These are phyloP conservation scores for Paramecium biaurelia DNA, from an alignment of 73 alveolate species.

Conservation along the genomic window DNA sequence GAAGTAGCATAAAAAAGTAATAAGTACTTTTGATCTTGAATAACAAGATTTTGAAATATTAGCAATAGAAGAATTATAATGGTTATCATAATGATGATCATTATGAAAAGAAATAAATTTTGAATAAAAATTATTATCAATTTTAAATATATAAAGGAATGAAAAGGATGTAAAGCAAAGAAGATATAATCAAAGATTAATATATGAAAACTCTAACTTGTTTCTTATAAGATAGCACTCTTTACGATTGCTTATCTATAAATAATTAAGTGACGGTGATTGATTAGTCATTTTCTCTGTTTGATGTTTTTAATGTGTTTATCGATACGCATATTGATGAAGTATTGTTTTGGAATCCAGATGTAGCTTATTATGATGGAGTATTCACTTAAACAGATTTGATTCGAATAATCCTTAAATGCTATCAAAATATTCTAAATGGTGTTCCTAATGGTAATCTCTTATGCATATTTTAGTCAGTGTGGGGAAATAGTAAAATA, in stretches of 20 bases:
- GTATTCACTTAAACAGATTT: constrained; percentile 46
- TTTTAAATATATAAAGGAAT: neutral
- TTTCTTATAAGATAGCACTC: neutral
- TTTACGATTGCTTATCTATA: constrained; percentile 42
- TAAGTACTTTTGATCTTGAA: neutral
- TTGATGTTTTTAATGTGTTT: constrained; percentile 34
- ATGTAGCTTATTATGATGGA: constrained; percentile 51
- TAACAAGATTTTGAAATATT: too few species aligned
- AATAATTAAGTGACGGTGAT: constrained; percentile 42
- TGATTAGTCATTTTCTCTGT: constrained; percentile 19
- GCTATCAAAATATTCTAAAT: neutral
- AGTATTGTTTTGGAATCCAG: constrained; percentile 58
- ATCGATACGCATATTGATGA: constrained; percentile 40
- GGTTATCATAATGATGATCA: neutral
- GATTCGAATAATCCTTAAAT: constrained; percentile 13
- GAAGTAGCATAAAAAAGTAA: neutral
- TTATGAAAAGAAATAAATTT: neutral
- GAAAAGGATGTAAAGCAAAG: constrained; percentile 20
- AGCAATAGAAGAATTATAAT: too few species aligned
- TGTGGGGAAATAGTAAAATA: neutral
- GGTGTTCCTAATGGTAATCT: constrained; percentile 37
- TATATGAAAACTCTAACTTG: constrained; percentile 16
- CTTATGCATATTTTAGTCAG: neutral
- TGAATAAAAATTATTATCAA: neutral
- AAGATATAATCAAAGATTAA: neutral